Base-by-base conservation (phyloP, 495 filamentous ascomycete species). In the Parachaetomium inaequale region DNA sequence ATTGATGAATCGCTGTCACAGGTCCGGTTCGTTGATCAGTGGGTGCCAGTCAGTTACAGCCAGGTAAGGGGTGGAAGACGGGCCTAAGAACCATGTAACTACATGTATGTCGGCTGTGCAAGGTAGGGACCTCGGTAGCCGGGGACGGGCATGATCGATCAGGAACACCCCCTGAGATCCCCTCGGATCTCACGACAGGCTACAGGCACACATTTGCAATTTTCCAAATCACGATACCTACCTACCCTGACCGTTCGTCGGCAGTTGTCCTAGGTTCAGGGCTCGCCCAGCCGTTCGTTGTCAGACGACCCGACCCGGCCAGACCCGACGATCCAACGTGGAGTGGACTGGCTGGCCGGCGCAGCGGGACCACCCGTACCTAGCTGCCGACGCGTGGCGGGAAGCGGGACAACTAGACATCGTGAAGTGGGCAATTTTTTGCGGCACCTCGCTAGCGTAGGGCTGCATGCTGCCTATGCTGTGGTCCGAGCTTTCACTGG, bases 401-500 rank as follows among this genome's bases (percentile, higher is more conserved):
- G 8, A 32, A 40, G 36, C 34, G 42, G 21, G 23, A 55, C 23
- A 57, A 29, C 54, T 29, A 59, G 43, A 28, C 43, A 59, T 59
- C 56, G 56, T 59, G 43, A 50, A 50, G 28, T 32, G 19, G 25
- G 11, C 36, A 17, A 29, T 34, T 29, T 15, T 34, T 29, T 15
- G 7, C 25, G 34, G 42, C 23, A 15, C 8, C n/a, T 32, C 25
- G 23, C n/a, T 32, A 15, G 23, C 15, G 47, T 42, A 51, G 57
- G 57, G 57, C 57, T 59, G 57, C 57, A 59, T 49, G 47, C 51
- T 46, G 49, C 42, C 17, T n/a, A 56, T 45, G 38, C 12, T 38
- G 28, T 59, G 59, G 59, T 43, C 59, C 60, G 38, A 66, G 60
- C 59, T 63, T 47, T 11, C 14, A 1, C 19, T 14, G 32, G 43